phyloP scores from a whole-genome alignment of 1,139 yeast species.

The Sugiyamaella pinicola region DNA sequence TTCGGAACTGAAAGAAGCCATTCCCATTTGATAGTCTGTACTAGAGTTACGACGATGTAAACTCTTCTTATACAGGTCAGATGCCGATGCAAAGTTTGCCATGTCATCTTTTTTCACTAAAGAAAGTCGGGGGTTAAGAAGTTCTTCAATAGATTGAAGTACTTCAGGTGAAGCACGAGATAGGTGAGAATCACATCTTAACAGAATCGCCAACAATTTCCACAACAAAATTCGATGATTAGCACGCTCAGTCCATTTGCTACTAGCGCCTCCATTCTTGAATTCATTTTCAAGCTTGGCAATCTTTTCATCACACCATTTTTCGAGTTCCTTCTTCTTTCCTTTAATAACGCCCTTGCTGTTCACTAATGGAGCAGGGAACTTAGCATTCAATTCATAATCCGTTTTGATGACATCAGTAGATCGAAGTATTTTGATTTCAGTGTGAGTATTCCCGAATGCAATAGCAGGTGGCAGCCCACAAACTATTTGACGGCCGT shows the following conservation, averaged over 20 bases:
- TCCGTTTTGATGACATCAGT: constrained; percentile 25
- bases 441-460: constrained; percentile 37
- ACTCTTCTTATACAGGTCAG: constrained; percentile 32
- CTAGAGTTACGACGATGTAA: constrained; percentile 24
- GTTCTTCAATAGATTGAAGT: constrained; percentile 27
- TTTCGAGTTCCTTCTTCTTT: constrained; percentile 64
- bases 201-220: constrained; percentile 37
- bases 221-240: constrained; percentile 38
- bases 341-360: constrained; percentile 49
- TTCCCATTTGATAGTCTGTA: constrained; percentile 32
- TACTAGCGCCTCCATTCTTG: constrained; percentile 14
- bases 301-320: constrained; percentile 54
- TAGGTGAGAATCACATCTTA: constrained; percentile 33
- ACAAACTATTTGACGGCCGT: constrained; percentile 49
- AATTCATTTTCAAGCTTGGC: constrained; percentile 28
- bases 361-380: constrained; percentile 66
- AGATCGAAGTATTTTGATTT: constrained; percentile 39
- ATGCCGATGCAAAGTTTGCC: constrained; percentile 32
- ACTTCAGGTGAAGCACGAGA: constrained; percentile 26
- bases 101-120: constrained; percentile 23
- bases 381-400: constrained; percentile 37
- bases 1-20: constrained; percentile 41
- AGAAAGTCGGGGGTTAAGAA: constrained; percentile 34
- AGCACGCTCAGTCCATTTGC: constrained; percentile 28
- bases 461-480: constrained; percentile 48